A percentile compares a stretch with the other conserved stretches of the same genome.
Conservation (phyloP, 2,329 filamentous ascomycete genomes). For the Ophiosphaerella herpotricha region DNA sequence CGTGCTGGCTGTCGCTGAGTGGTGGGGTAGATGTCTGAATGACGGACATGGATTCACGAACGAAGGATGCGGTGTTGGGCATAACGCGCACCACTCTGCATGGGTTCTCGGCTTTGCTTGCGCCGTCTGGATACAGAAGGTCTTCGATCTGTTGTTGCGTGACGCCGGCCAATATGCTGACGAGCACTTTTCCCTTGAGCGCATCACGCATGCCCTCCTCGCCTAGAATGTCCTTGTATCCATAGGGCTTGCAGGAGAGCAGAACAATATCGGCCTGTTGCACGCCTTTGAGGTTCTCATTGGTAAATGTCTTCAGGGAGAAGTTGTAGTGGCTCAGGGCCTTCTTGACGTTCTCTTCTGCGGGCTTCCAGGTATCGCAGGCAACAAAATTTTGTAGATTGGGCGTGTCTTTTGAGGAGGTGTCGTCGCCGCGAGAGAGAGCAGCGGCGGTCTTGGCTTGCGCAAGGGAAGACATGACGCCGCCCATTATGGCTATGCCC, state of each 20-base stretch:
- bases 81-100: conserved; percentile 77
- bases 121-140: conserved; percentile 62
- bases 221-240: conserved; percentile 69
- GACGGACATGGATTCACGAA: conserved; percentile 80
- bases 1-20: conserved; percentile 57
- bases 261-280: conserved; percentile 73
- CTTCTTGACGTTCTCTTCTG: conserved; percentile 69
- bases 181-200: conserved; percentile 76
- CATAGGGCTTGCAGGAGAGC: conserved; percentile 80
- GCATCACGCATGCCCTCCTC: conserved; percentile 72
- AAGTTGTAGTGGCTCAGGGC: conserved; percentile 67
- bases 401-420: conserved; percentile 44
- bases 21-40: conserved; percentile 68
- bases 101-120: conserved; percentile 47
- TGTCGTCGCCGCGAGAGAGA: conserved; percentile 44
- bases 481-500: conserved; percentile 82
- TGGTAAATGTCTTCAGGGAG: conserved; percentile 68
- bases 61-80: conserved; percentile 81
- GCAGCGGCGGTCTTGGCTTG: conserved; percentile 39
- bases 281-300: conserved; percentile 72
- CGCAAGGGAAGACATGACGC: conserved; percentile 74
- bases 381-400: conserved; percentile 76
- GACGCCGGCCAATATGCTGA: conserved; percentile 81
- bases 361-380: conserved; percentile 73
- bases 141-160: conserved; percentile 69